Evolutionary conservation across 805 yeast genomes (phyloP).

Genomic region (Dipodascopsis uninucleata): DNA sequence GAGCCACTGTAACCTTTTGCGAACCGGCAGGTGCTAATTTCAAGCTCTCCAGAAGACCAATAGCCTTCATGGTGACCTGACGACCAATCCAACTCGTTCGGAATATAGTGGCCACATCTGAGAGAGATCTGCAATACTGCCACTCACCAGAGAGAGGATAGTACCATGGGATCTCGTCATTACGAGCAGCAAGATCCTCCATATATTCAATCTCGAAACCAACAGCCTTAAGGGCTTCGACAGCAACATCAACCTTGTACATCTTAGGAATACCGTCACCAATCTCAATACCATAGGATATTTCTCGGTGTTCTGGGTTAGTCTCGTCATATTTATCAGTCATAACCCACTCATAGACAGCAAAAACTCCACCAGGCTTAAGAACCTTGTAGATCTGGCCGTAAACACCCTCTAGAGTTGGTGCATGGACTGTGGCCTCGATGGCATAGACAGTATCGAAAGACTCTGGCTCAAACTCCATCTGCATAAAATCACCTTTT

Average conservation of each 20-base stretch:
- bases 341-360: conserved; percentile 99
- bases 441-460: conserved; percentile 98
- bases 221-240: conserved; percentile 74
- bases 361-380: conserved; percentile 97
- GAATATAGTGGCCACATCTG: conserved; percentile 77
- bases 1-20: conserved; percentile 80
- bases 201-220: conserved; percentile 80
- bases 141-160: conserved; percentile 94
- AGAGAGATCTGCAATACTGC: conserved; percentile 74
- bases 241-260: conserved; percentile 82
- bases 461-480: conserved; percentile 87
- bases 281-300: conserved; percentile 94
- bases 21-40: conserved; percentile 94
- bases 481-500: conserved; percentile 98
- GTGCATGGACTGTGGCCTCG: conserved; percentile 98
- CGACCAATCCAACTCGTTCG: conserved; percentile 89
- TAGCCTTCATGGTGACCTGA: conserved; percentile 72
- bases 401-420: conserved; percentile 92
- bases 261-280: conserved; percentile 99
- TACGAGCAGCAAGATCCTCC: conserved; percentile 74
- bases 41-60: conserved; percentile 74
- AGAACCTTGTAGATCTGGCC: conserved; percentile 89
- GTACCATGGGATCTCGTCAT: conserved; percentile 93
- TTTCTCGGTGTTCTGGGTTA: conserved; percentile 84
- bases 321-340: conserved; percentile 86